Conservation (phyloP, 345 rosid species). For the Raphanus raphanistrum region DNA sequence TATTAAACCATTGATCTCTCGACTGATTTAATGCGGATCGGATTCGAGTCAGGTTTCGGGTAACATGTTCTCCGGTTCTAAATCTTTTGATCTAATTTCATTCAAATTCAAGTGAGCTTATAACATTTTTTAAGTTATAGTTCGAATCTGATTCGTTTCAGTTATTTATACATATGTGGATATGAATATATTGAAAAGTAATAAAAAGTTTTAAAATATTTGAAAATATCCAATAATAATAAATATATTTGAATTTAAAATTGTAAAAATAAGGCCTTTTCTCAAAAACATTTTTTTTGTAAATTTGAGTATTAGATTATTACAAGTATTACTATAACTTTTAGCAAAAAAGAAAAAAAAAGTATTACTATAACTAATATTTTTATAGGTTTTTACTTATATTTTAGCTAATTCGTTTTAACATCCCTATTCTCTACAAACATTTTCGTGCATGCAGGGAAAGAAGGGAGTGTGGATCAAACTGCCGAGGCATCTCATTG, state of each 20-base stretch:
- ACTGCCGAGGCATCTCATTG: slow-evolving; percentile 59
- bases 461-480: slow-evolving; percentile 91
- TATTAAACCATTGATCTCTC: slow-evolving; percentile 8
- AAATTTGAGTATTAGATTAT: too few species aligned
- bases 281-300: too few species aligned
- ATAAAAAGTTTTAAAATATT: too few species aligned
- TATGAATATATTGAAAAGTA: too few species aligned
- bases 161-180: too few species aligned
- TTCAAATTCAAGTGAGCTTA: not conserved
- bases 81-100: not conserved
- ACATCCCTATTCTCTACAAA: not conserved
- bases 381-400: too few species aligned
- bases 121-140: not conserved
- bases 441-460: slow-evolving; percentile 46
- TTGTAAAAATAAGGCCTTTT: too few species aligned
- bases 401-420: not conserved
- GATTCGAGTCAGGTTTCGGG: not conserved
- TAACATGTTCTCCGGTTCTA: not conserved
- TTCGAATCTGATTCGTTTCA: not conserved
- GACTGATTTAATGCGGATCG: not conserved
- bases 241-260: too few species aligned
- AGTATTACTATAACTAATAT: not conserved
- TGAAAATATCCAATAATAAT: too few species aligned
- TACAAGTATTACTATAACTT: too few species aligned
- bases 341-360: too few species aligned